A percentile compares a stretch with the other conserved stretches of the same genome.
Evolutionary conservation across 2,329 filamentous ascomycete genomes (phyloP).

Genomic region (Beauveria caledonica): DNA sequence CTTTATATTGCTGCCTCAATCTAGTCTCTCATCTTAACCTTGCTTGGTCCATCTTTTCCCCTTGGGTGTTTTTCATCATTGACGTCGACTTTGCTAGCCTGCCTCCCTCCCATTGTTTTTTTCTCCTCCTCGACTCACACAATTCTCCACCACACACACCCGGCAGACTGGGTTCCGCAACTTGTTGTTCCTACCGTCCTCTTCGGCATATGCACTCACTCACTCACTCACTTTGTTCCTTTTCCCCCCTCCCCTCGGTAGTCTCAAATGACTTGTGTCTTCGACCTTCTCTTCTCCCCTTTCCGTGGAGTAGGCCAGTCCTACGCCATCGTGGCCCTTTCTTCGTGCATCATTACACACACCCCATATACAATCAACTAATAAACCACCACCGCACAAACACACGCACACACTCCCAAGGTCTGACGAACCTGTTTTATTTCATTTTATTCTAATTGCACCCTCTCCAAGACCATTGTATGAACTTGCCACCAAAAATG

Average conservation of each 20-base stretch:
- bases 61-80: too few species aligned
- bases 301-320: not conserved
- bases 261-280: not conserved
- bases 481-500: not conserved
- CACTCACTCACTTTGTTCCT: conserved; percentile 8
- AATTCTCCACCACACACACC: not conserved
- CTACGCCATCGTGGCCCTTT: not conserved
- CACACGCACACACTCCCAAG: too few species aligned
- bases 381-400: not conserved
- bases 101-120: not conserved
- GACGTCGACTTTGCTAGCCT: too few species aligned
- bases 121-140: not conserved
- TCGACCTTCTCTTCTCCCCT: not conserved
- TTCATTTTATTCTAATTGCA: conserved; percentile 11
- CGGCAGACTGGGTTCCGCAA: not conserved
- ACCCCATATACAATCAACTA: not conserved
- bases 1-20: too few species aligned
- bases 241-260: not conserved
- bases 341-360: not conserved
- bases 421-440: not conserved
- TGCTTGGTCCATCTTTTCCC: too few species aligned
- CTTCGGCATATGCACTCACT: not conserved
- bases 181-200: not conserved
- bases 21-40: too few species aligned
- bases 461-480: conserved; percentile 13